Base-by-base conservation (phyloP, 768 basidiomycete species). In the Xerocomus brunneocitrinus region DNA sequence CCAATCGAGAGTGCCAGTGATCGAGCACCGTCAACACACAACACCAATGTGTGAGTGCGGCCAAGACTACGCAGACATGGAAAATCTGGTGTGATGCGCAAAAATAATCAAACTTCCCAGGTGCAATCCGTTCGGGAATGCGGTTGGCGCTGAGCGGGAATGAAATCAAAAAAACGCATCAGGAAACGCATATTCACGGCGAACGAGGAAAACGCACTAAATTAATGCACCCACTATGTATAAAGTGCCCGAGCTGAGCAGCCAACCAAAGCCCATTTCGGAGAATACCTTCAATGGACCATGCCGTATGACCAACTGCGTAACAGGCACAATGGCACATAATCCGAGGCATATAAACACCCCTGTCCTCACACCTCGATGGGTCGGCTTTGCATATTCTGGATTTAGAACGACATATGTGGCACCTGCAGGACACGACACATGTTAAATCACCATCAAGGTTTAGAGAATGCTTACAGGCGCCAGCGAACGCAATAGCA, bases 31-130 rank as follows among this genome's bases (percentile, higher is more conserved):
- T 77, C 54, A 83, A 60, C 53, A 89, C 74, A 59, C 72, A 74
- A 34, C 70, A 67, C 70, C 85, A 90, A 59, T 89, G 87, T 9
- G 81, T 73, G 59, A 85, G 68, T 34, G 85, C 87, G 9, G 87
- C 89, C 25, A 84, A 69, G 50, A 91, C 75, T 35, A 95, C 91
- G 62, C 80, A 83, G 55, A 84, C 67, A 65, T 95, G 94, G 69
- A 97, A 95, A 61, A 95, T 87, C 70, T 95, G 90, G 73, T 95
- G 93, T 19, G 88, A 91, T 0, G 88, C 79, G 51, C 84, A 78
- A 62, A 90, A 79, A 62, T 79, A 78, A 71, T 94, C 91, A 70
- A 93, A 93, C 58, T 70, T 79, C 35, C 91, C 91, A 5, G 90
- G 90, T 7, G 76, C 72, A 56, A 84, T 71, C 36, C 82, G 76